These are phyloP conservation scores for Fusarium sp. DNA, from an alignment of 2,329 filamentous ascomycete genomes.

Conservation along the genomic window DNA sequence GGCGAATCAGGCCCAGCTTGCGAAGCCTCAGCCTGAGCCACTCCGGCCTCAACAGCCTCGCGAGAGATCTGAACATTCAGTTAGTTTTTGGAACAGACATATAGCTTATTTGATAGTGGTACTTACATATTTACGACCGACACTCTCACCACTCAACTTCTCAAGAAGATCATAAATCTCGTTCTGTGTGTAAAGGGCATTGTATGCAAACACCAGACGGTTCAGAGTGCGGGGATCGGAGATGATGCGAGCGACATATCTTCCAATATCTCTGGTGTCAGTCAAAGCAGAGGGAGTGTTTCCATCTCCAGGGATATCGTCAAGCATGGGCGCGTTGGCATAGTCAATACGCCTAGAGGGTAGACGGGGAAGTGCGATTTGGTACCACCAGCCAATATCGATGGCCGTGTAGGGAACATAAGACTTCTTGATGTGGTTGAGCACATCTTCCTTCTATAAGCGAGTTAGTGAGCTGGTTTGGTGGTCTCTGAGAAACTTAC, in stretches of 20 bases:
- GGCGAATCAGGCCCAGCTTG: neutral
- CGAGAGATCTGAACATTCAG: neutral
- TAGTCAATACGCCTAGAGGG: constrained; percentile 45
- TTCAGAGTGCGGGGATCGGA: constrained; percentile 68
- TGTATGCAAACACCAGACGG: constrained; percentile 64
- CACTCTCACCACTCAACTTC: constrained; percentile 63
- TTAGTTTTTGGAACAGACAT: too few species aligned
- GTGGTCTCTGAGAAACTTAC: neutral
- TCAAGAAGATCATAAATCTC: constrained; percentile 64
- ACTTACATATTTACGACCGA: constrained; percentile 45
- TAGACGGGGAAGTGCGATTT: constrained; percentile 55
- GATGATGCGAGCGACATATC: constrained; percentile 66
- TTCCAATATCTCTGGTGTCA: constrained; percentile 67
- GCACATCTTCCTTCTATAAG: neutral
- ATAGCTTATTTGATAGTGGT: too few species aligned
- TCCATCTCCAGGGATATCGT: constrained; percentile 62
- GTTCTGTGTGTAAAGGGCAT: constrained; percentile 61
- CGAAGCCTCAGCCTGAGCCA: neutral
- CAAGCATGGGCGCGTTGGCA: constrained; percentile 50
- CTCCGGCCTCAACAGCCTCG: neutral
- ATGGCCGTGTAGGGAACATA: neutral
- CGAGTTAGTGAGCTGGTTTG: neutral
- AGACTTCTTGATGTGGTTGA: neutral
- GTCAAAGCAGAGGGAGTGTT: constrained; percentile 60
- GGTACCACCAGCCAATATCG: constrained; percentile 71